Evolutionary conservation across 768 basidiomycete species (phyloP), one percentile per base, ranked within the genome.

Genomic region (Lactarius sanguifluus): DNA sequence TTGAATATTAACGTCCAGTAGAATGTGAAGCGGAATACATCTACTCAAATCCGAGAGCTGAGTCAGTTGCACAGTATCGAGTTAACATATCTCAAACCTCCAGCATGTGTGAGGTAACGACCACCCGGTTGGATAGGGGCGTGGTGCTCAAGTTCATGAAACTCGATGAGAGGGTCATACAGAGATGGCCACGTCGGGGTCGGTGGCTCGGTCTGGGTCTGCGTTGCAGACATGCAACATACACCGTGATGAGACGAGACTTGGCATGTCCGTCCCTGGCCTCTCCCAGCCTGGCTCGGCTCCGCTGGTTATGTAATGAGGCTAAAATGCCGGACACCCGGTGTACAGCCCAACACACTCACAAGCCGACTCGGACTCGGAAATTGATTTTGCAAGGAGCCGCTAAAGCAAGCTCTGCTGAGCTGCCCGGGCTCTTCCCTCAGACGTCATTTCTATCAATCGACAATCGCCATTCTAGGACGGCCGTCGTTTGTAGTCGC

Each of bases 11-110:
- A 52, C 16, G 62, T 66, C 70, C 70, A 71, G 41, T 59, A 71
- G 40, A 71, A 71, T 8, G 68, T 71, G 62, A 66, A 71, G 41
- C 65, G 68, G 59, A 71, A 69, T n/a, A 66, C 70, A 20, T 71
- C 70, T 71, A 54, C 50, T 23, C 41, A 25, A 18, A 34, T 59
- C 50, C 18, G 23, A 59, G 25, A 50, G 50, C 30, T n/a, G 57
- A 52, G 57, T 66, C 45, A 52, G 65, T 47, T 47, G 32, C 9
- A 36, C 54, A 15, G 13, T 13, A 50, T 23, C 25, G 6, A 18
- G 25, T 32, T 32, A n/a, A 41, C 32, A 34, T 36, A 54, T 23
- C 61, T 23, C 61, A 59, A 45, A 67, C 66, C 66, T 56, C 57
- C 41, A 2, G 40, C 62, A 16, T 64, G 57, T 30, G 32, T 63